Base-by-base conservation (phyloP, 192 early-diverging fungal genomes). In the Neocallimastix lanati region DNA sequence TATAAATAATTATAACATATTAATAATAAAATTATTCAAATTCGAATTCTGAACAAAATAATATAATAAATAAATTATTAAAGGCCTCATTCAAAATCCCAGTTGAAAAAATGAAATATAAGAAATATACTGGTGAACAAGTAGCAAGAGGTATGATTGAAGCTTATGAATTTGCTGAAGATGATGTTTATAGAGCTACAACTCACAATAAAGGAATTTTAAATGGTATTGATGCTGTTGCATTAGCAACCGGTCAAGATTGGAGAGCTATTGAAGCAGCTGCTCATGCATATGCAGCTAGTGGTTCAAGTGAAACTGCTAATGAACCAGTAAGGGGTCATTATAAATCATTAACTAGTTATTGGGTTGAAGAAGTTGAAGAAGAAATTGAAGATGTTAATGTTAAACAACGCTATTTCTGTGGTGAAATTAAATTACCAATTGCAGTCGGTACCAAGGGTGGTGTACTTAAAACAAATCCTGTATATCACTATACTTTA, bases 151-250 rank as follows among this genome's bases (percentile, higher is more conserved):
- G 89, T 28, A 86, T 93, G 21, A 80, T 93, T 37, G 92, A 93
- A 76, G 92, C 92, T 28, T 87, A 85, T 78, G 88, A 92, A 76
- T 92, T 88, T 90, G 92, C 92, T 6, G 83, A 85, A 28, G 83
- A 90, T 27, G 92, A 93, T 77, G 89, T 89, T 29, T 93, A 86
- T 80, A 86, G 92, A 21, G 92, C 92, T 13, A 87, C 90, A 1
- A 93, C 92, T 0, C 91, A 93, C 80, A 93, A 93, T 86, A 93
- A 93, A 82, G 92, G 92, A 11, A 92, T 93, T 76, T 93, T 93
- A 92, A 93, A 93, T 82, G 92, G 92, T 7, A 90, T 93, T 78
- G 92, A 93, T 81, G 91, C 92, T 30, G 91, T 93, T 25, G 91
- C 91, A 2, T 78, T 93, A 40, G 92, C 92, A 9, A 90, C 91